Evolutionary conservation across 768 basidiomycete species (phyloP).

Genomic region (Phaeotremella skinneri): DNA sequence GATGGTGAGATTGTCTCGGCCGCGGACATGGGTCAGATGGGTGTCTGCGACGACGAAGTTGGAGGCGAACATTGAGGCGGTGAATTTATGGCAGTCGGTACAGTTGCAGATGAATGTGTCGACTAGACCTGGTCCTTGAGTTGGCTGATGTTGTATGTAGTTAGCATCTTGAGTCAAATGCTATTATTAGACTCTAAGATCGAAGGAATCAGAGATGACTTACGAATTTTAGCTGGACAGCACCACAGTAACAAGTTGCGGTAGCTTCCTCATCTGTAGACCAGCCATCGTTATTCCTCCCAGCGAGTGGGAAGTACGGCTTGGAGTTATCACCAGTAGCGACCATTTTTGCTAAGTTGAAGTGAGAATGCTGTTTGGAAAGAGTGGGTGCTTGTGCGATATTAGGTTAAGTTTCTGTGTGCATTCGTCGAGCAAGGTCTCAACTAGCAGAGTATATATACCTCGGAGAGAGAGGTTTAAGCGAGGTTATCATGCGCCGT

Average conservation of each 20-base stretch:
- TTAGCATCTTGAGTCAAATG: not conserved
- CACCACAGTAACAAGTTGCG: conserved; percentile 42
- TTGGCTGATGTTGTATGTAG: conserved; percentile 17
- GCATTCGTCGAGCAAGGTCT: too few relatives aligned
- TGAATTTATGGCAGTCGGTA: conserved; percentile 43
- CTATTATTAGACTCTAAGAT: too few relatives aligned
- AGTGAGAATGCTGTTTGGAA: too few relatives aligned
- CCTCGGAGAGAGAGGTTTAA: too few relatives aligned
- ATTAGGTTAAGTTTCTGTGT: too few relatives aligned
- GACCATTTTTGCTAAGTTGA: not conserved
- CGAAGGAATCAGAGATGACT: conserved; percentile 7
- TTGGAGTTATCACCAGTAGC: not conserved
- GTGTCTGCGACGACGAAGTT: conserved; percentile 31
- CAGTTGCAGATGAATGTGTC: conserved; percentile 41
- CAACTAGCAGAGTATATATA: too few relatives aligned
- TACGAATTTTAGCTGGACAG: conserved; percentile 35
- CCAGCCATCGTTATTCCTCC: conserved; percentile 25
- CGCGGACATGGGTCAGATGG: conserved; percentile 25
- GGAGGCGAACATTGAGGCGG: conserved; percentile 42
- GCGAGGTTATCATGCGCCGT: too few relatives aligned
- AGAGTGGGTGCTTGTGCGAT: too few relatives aligned
- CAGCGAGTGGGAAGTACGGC: not conserved
- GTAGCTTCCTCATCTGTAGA: conserved; percentile 34
- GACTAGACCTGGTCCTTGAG: conserved; percentile 31
- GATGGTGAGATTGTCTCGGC: conserved; percentile 31